Conservation (phyloP, 2,329 filamentous ascomycete genomes). For the Cercospora nicotianae region DNA sequence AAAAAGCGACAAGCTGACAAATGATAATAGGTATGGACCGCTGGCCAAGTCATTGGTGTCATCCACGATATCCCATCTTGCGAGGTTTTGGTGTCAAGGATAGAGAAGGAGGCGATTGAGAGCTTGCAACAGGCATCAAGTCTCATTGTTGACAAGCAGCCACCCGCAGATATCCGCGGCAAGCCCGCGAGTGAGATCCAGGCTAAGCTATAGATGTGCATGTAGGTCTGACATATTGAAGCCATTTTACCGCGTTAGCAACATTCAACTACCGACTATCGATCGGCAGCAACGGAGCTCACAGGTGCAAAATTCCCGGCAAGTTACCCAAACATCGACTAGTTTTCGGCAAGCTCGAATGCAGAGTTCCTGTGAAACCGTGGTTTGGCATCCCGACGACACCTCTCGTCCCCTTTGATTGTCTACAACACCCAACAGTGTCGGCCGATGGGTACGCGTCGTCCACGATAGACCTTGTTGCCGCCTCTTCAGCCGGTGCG, state of each 20-base stretch:
- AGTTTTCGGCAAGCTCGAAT: neutral
- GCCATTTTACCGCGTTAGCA: neutral
- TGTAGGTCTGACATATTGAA: neutral
- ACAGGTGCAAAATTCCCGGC: neutral
- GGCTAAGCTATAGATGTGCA: constrained; percentile 28
- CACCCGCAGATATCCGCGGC: constrained; percentile 35
- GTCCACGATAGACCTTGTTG: neutral
- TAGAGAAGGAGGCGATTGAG: constrained; percentile 49
- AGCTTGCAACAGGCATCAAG: constrained; percentile 43
- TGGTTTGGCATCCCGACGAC: neutral
- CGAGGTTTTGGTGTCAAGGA: constrained; percentile 46
- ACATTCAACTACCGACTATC: neutral
- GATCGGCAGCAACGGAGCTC: neutral
- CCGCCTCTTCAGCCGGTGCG: neutral
- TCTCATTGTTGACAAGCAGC: constrained; percentile 43
- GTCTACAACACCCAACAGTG: neutral
- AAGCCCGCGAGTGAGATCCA: constrained; percentile 31
- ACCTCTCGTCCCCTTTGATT: neutral
- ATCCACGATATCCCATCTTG: constrained; percentile 55
- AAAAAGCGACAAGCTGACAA: constrained; percentile 13
- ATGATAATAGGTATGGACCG: constrained; percentile 83
- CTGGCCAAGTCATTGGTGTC: constrained; percentile 81
- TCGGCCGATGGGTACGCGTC: neutral
- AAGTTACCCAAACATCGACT: neutral
- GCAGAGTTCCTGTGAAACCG: neutral